phyloP scores from a whole-genome alignment of 2,329 filamentous ascomycete species.

The Sporothrix variecibatus region DNA sequence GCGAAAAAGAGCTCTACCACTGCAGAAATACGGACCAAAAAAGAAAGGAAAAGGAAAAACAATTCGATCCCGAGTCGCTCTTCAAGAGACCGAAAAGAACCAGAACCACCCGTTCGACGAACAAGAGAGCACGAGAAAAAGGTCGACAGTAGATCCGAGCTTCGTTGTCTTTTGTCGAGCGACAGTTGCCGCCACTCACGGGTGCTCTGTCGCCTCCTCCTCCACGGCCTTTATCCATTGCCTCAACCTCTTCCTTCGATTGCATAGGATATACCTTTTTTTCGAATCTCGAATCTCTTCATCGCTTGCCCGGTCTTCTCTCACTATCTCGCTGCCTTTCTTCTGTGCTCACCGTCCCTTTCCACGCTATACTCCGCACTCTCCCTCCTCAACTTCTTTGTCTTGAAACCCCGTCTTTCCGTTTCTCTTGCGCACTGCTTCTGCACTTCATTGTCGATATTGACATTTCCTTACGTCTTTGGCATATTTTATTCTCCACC shows the following conservation, averaged over 20 bases:
- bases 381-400: not conserved
- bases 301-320: not conserved
- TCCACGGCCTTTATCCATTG: not conserved
- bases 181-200: conserved; percentile 6
- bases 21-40: not conserved
- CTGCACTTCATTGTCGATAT: not conserved
- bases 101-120: not conserved
- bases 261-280: not conserved
- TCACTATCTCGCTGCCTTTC: too few species aligned
- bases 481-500: too few species aligned
- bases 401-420: not conserved
- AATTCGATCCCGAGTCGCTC: not conserved
- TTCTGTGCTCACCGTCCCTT: not conserved
- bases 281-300: too few species aligned
- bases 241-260: not conserved
- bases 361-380: not conserved
- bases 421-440: not conserved
- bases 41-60: not conserved
- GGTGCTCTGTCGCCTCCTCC: conserved; percentile 13
- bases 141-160: not conserved
- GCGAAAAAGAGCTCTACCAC: not conserved
- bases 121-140: not conserved
- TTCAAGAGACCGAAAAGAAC: not conserved
- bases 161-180: conserved; percentile 10
- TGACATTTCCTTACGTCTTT: not conserved